Conservation (phyloP, 148 eudicot genomes). For the Heliamphora exappendiculata region DNA sequence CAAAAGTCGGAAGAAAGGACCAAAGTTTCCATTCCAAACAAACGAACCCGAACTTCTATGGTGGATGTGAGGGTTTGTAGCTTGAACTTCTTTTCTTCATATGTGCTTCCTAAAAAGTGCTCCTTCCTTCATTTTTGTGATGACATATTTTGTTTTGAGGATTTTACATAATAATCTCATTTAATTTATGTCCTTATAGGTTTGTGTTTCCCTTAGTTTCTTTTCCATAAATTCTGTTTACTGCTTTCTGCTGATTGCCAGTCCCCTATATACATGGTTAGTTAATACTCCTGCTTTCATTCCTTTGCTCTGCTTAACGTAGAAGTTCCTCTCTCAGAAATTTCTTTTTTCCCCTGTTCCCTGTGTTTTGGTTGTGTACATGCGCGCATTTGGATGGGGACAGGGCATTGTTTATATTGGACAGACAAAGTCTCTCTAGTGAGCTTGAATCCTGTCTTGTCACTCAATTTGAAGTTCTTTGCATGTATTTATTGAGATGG, state of each 20-base stretch:
- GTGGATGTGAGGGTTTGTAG: slow-evolving; percentile 53
- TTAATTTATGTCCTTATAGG: neutral
- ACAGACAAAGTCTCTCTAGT: neutral
- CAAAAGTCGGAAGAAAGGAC: slow-evolving; percentile 47
- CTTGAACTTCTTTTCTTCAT: slow-evolving; percentile 1
- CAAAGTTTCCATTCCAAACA: slow-evolving; percentile 40
- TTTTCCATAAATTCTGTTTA: neutral
- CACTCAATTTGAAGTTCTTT: neutral
- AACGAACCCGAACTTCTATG: slow-evolving; percentile 59
- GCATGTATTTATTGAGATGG: neutral
- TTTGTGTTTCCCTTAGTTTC: neutral
- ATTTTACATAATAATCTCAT: neutral
- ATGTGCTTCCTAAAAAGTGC: neutral
- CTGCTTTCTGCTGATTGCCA: neutral
- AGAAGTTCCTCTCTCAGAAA: neutral
- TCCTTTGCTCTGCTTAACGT: neutral
- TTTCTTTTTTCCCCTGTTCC: neutral
- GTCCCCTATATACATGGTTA: neutral
- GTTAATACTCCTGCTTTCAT: neutral
- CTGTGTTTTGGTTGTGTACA: neutral
- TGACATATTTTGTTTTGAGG: neutral
- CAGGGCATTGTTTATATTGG: neutral
- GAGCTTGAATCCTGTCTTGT: neutral
- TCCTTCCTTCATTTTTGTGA: neutral
- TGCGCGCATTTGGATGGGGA: neutral